Base-by-base conservation (phyloP, 257 asterid genomes). In the Nicotiana tabacum region DNA sequence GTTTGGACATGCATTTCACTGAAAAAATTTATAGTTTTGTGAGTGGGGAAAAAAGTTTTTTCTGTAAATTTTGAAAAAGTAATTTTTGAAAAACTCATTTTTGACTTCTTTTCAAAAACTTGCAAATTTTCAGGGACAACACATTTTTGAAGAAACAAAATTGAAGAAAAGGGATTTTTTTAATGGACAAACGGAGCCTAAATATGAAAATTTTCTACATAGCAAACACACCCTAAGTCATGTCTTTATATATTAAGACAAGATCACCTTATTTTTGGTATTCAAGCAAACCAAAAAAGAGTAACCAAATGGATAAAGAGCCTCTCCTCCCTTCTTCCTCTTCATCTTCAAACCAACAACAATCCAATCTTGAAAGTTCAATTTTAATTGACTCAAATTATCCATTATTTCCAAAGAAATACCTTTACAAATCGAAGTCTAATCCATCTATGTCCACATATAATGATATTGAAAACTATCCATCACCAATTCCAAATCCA, bases 401-500 rank as follows among this genome's bases (percentile, higher is more conserved):
- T 39, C 46, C 39, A 35, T 35, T 0, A 35, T 35, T 35, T 35
- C 96, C 97, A 53, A 92, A 88, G 88, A 87, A 86, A 83, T 87
- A 88, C 80, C 91, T 92, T 15, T 96, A 94, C 85, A 85, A 97
- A 87, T 91, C 91, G 78, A 92, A 90, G 83, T 92, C 96, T 5
- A 97, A 97, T 0, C 97, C 97, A 9, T 97, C 96, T 16, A 90
- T 92, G 92, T 93, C 94, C 29, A 87, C 89, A 35, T 90, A 91
- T 77, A 87, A 90, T 58, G 93, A 95, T 65, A 65, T 89, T 61
- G 66, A 61, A 21, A 85, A 82, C 10, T 88, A 74, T 9, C 27
- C 72, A 15, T 7, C 37, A 39, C 55, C 90, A 11, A 70, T 21
- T 53, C 0, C 87, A 2, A 90, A 91, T 43, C 88, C 91, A 46